A percentile compares a stretch with the other conserved stretches of the same genome.
Evolutionary conservation across 331 rosid genomes (phyloP).

Genomic region (Quercus phellos): DNA sequence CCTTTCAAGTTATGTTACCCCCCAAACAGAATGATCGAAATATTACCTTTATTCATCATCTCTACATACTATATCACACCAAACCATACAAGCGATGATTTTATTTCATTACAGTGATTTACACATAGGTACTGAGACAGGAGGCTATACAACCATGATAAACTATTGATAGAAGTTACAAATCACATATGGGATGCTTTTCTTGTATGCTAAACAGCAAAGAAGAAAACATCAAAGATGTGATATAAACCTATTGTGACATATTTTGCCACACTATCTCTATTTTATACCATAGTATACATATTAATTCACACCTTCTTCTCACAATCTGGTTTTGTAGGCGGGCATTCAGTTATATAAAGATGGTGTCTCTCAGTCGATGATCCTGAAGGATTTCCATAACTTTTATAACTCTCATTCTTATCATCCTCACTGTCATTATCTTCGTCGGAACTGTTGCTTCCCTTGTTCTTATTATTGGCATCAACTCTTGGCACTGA

Average conservation of each 20-base stretch:
- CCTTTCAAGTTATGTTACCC: too few species aligned
- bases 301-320: neutral
- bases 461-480: neutral
- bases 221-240: neutral
- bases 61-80: too few species aligned
- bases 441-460: too few species aligned
- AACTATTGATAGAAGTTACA: neutral
- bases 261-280: neutral
- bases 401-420: slow-evolving; percentile 15
- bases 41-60: too few species aligned
- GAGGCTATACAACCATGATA: neutral
- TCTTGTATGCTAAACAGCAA: neutral
- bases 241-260: neutral
- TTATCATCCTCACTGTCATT: neutral
- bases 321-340: neutral
- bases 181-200: neutral
- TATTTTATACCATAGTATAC: neutral
- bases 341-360: slow-evolving; percentile 6
- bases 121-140: neutral
- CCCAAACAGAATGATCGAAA: too few species aligned
- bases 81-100: neutral
- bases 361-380: slow-evolving; percentile 11
- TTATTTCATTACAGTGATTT: neutral
- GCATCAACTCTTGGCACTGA: neutral
- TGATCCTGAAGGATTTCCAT: slow-evolving; percentile 21